A percentile compares a stretch with the other conserved stretches of the same genome.
Evolutionary conservation across 2,329 filamentous ascomycete species (phyloP).

Genomic region (Rutstroemia sp.): DNA sequence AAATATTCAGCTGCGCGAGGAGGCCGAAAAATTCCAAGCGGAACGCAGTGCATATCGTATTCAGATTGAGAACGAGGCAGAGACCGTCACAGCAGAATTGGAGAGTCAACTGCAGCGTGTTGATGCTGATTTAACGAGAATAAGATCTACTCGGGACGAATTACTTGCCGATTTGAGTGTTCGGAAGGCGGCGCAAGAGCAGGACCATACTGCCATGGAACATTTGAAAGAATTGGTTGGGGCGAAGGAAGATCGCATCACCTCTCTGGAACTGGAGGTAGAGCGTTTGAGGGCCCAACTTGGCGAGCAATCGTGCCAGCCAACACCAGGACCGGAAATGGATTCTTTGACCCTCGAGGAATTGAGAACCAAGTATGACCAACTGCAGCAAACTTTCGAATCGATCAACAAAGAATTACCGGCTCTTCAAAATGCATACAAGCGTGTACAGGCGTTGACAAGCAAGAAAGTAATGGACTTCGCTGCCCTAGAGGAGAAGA

Average conservation of each 20-base stretch:
- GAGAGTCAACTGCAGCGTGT: conserved; percentile 74
- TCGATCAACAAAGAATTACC: conserved; percentile 83
- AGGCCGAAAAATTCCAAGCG: conserved; percentile 75
- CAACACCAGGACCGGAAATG: conserved; percentile 38
- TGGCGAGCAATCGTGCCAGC: conserved; percentile 36
- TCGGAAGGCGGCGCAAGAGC: conserved; percentile 71
- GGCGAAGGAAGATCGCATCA: conserved; percentile 74
- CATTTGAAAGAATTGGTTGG: conserved; percentile 74
- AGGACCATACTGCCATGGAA: conserved; percentile 59
- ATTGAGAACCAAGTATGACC: conserved; percentile 64
- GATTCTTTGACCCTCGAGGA: conserved; percentile 61
- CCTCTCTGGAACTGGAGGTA: conserved; percentile 74
- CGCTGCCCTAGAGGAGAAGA: conserved; percentile 66
- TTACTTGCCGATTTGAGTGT: conserved; percentile 73
- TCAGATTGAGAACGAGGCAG: conserved; percentile 74
- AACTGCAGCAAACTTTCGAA: conserved; percentile 71
- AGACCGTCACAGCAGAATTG: conserved; percentile 64
- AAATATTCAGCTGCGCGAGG: conserved; percentile 77
- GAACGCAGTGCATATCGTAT: conserved; percentile 78
- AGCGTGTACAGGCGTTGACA: conserved; percentile 76
- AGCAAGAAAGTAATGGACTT: conserved; percentile 82
- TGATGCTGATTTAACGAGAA: conserved; percentile 78
- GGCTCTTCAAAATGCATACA: conserved; percentile 85
- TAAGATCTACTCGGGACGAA: conserved; percentile 80
- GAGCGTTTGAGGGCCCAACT: conserved; percentile 56